Evolutionary conservation across 495 filamentous ascomycete species (phyloP).

Genomic region (Penicillium lividum): DNA sequence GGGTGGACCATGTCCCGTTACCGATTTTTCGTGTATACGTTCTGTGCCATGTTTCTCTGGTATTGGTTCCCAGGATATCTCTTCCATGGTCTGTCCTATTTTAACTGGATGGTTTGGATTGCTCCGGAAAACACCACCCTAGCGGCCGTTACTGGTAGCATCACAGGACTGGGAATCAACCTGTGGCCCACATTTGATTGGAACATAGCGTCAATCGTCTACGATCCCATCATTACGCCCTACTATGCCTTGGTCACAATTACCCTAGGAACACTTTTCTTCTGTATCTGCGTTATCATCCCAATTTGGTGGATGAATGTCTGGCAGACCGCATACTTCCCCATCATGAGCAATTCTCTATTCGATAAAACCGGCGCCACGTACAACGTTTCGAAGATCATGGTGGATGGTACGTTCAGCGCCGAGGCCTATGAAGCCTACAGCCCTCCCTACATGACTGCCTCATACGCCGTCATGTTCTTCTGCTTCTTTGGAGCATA

Average conservation of each 20-base stretch:
- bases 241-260: slow-evolving; percentile 56
- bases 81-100: slow-evolving; percentile 30
- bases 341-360: slow-evolving; percentile 42
- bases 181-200: slow-evolving; percentile 59
- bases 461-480: slow-evolving; percentile 74
- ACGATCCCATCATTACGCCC: slow-evolving; percentile 60
- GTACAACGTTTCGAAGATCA: slow-evolving; percentile 49
- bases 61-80: slow-evolving; percentile 50
- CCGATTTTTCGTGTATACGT: slow-evolving; percentile 57
- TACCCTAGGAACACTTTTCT: slow-evolving; percentile 42
- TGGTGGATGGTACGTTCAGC: slow-evolving; percentile 63
- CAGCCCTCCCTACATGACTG: slow-evolving; percentile 74
- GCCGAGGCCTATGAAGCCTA: slow-evolving; percentile 69
- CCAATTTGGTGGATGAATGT: slow-evolving; percentile 46
- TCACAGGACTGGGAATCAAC: slow-evolving; percentile 47
- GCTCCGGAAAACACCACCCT: slow-evolving; percentile 35
- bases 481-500: slow-evolving; percentile 36
- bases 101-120: slow-evolving; percentile 34
- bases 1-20: slow-evolving; percentile 62
- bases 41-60: slow-evolving; percentile 49
- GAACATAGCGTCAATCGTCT: slow-evolving; percentile 55
- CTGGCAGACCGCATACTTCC: slow-evolving; percentile 48
- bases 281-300: slow-evolving; percentile 44
- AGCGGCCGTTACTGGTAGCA: slow-evolving; percentile 52
- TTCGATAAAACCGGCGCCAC: slow-evolving; percentile 50